These are phyloP conservation scores for Cercospora sp. DNA, from an alignment of 2,329 filamentous ascomycete genomes.

Conservation along the genomic window DNA sequence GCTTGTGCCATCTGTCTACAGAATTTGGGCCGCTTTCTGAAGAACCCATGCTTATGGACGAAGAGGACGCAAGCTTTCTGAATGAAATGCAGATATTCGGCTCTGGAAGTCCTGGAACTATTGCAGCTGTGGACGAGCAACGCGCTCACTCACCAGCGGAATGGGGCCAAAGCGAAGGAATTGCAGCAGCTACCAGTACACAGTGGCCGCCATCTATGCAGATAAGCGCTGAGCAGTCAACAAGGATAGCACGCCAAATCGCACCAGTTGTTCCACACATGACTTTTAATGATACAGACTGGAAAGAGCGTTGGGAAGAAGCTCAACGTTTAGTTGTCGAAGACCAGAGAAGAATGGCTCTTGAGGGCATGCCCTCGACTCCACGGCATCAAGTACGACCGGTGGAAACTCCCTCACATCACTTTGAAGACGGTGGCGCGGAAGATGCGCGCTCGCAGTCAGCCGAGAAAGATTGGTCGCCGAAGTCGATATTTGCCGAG, in stretches of 20 bases:
- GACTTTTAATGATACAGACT: not conserved
- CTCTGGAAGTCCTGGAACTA: too few species aligned
- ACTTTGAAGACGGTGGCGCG: not conserved
- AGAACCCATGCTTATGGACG: constrained; percentile 37
- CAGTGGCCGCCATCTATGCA: not conserved
- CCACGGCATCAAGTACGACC: not conserved
- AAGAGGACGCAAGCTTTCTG: constrained; percentile 21
- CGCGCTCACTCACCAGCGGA: not conserved
- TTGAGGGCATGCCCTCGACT: not conserved
- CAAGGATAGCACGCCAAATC: not conserved
- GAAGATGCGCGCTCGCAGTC: not conserved
- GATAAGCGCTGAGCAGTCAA: not conserved
- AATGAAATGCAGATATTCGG: not conserved
- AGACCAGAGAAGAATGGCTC: not conserved
- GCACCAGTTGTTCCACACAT: not conserved
- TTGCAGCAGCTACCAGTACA: not conserved
- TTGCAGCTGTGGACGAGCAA: not conserved
- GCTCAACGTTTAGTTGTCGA: not conserved
- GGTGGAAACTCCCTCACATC: not conserved
- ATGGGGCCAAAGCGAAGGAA: not conserved
- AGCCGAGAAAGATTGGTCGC: not conserved
- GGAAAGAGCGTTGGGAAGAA: not conserved
- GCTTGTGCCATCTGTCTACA: constrained; percentile 30
- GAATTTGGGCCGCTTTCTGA: constrained; percentile 32
- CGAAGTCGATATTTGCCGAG: constrained; percentile 11